Evolutionary conservation across 768 basidiomycete species (phyloP), one percentile per base, ranked within the genome.

Genomic region (Tremella mesenterica): DNA sequence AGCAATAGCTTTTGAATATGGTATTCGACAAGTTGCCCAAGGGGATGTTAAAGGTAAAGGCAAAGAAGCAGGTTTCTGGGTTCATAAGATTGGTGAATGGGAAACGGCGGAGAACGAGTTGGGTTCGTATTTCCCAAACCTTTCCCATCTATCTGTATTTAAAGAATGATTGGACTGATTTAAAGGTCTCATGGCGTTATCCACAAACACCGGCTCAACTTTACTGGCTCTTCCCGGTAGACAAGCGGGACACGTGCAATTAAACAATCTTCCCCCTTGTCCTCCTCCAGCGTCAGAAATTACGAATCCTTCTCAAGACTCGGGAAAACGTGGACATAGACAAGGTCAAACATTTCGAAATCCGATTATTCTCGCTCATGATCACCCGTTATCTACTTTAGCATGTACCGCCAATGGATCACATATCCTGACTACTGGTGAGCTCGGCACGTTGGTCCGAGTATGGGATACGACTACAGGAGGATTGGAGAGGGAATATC

Each of bases 161-260:
- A n/a, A n/a, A n/a, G n/a, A n/a, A n/a, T n/a, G n/a, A 4, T 18
- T 41, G 5, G 38, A 23, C 23, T 31, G 18, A 21, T 9, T n/a
- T n/a, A 16, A 34, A 74, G 73, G 73, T 25, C 60, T 75, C 9
- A 57, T 71, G 23, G 67, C 73, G 5, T 29, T 73, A 1, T 62
- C 71, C 0, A 60, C 66, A 1, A 31, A 62, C 4, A 56, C 59
- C 14, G 63, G 61, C 1, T 70, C 69, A 1, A 61, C 67, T 5
- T 52, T 75, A 10, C 57, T 75, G 8, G 70, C 69, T 4, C 59
- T 75, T 14, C 72, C 72, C 21, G 73, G 73, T n/a, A 59, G 73
- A n/a, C 73, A 75, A 60, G 29, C 63, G 9, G 73, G 73, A 16
- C 73, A 75, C 48, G 63, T 73, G 26, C 72, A 75, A 44, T 63